Evolutionary conservation across 192 early-diverging fungal genomes (phyloP), one percentile per base, ranked within the genome.

Genomic region (Blastocladiella britannica): DNA sequence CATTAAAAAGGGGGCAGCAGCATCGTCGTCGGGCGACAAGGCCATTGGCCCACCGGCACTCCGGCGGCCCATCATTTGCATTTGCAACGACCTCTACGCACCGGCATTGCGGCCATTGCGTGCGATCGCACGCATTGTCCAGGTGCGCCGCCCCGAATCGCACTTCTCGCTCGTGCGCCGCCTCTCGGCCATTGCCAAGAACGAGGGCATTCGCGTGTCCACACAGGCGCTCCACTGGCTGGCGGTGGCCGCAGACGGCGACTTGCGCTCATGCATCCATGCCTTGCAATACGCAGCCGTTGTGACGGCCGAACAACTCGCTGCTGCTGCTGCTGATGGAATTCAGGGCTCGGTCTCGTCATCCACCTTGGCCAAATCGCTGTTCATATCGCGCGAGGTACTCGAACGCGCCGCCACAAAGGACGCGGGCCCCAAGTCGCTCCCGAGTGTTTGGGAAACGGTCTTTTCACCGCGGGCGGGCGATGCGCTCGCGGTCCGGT

Each of bases 81-180:
- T 98, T 58, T 98, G 94, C 76, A 98, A 98, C 67, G 91, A 95
- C 67, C 82, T 74, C 80, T 98, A 88, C 69, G 85, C 87, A 4
- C 79, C 91, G 23, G 86, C 82, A 7, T 70, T 98, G 55, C 83
- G 90, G 26, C 84, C 86, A 1, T 69, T 98, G 43, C 76, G 91
- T 20, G 66, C 67, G n/a, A 74, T 87, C 30, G 85, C 88, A 6
- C 77, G 88, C 58, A 67, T 80, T 31, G 66, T 81, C 62, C 70
- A 76, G 52, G 84, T 98, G 55, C 67, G 69, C n/a, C 73, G 79
- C 25, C 78, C 83, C 0, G 71, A 82, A 3, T 63, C 79, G 0
- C 62, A 76, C 7, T 66, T 69, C 27, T 53, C 73, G 5, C 69
- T 98, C 37, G 84, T 86, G 0, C 74, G 73, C 56, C 73, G 89